Conservation (phyloP, 192 early-diverging fungal genomes). For the Backusella morwellensis region DNA sequence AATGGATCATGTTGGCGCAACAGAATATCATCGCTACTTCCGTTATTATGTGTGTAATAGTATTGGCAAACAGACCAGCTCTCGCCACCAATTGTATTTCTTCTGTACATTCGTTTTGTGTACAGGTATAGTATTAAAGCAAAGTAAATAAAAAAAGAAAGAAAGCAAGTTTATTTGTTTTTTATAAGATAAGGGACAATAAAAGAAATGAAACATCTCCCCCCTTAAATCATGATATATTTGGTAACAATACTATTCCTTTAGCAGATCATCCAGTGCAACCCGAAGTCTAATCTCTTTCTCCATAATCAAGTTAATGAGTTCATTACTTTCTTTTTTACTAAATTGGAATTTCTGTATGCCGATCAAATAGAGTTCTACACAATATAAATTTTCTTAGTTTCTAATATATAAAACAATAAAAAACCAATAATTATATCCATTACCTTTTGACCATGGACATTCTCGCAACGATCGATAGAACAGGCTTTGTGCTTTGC, state of each 20-base stretch:
- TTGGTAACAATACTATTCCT: neutral
- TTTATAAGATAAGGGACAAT: neutral
- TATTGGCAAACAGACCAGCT: neutral
- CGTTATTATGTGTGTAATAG: conserved; percentile 8
- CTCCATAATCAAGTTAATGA: conserved; percentile 59
- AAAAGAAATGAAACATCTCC: neutral
- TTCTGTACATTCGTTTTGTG: neutral
- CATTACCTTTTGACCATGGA: conserved; percentile 67
- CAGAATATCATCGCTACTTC: neutral
- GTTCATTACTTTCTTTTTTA: conserved; percentile 49
- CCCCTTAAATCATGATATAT: neutral
- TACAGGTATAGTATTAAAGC: neutral
- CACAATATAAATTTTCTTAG: too few species aligned
- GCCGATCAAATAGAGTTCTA: conserved; percentile 56
- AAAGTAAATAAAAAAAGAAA: neutral
- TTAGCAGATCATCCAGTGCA: conserved; percentile 30
- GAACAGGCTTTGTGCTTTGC: conserved; percentile 49
- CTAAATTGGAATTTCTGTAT: conserved; percentile 46
- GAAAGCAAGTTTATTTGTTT: conserved; percentile 1
- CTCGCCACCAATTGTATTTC: neutral
- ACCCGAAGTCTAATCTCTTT: conserved; percentile 60
- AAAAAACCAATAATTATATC: neutral
- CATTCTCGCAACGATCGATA: conserved; percentile 61
- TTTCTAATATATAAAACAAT: neutral
- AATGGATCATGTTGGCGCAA: neutral